phyloP scores from a whole-genome alignment of 2,329 filamentous ascomycete genomes.

The Amesomyces nigricolor region DNA sequence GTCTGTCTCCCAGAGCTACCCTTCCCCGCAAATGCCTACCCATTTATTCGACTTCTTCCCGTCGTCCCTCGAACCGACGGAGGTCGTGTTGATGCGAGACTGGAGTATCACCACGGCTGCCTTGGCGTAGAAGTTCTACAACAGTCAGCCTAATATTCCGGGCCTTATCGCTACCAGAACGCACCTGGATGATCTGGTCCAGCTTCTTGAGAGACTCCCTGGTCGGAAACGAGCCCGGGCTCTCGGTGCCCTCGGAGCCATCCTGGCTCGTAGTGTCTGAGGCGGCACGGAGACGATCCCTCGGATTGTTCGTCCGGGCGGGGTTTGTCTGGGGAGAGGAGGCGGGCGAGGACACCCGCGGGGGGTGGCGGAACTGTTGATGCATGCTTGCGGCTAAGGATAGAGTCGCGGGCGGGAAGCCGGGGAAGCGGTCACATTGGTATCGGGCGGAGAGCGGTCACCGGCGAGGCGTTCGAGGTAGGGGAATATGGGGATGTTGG shows the following conservation, averaged over 20 bases:
- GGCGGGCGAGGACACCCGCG: constrained; percentile 66
- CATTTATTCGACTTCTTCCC: constrained; percentile 71
- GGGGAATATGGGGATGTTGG: background rate
- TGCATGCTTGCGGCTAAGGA: constrained; percentile 58
- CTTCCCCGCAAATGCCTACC: constrained; percentile 43
- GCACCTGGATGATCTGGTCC: constrained; percentile 87
- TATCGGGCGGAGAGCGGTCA: constrained; percentile 6
- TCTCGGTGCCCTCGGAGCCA: constrained; percentile 42
- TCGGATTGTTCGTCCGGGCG: constrained; percentile 65
- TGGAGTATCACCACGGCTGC: constrained; percentile 78
- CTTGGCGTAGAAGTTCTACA: constrained; percentile 86
- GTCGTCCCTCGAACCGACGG: constrained; percentile 44
- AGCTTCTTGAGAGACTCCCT: constrained; percentile 71
- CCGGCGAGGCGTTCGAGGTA: background rate
- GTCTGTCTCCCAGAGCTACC: background rate
- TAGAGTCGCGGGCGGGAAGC: constrained; percentile 8
- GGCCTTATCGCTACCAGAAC: background rate
- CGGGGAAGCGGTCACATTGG: constrained; percentile 19
- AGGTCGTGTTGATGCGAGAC: constrained; percentile 67
- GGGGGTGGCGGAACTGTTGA: constrained; percentile 75
- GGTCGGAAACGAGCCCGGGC: constrained; percentile 39
- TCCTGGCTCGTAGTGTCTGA: constrained; percentile 41
- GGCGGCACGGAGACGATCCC: constrained; percentile 52
- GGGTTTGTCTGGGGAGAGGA: constrained; percentile 67
- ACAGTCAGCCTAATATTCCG: constrained; percentile 5